Evolutionary conservation across 352 stramenopile species (phyloP), one percentile per base, ranked within the genome.

Genomic region (Pythium monospermum): DNA sequence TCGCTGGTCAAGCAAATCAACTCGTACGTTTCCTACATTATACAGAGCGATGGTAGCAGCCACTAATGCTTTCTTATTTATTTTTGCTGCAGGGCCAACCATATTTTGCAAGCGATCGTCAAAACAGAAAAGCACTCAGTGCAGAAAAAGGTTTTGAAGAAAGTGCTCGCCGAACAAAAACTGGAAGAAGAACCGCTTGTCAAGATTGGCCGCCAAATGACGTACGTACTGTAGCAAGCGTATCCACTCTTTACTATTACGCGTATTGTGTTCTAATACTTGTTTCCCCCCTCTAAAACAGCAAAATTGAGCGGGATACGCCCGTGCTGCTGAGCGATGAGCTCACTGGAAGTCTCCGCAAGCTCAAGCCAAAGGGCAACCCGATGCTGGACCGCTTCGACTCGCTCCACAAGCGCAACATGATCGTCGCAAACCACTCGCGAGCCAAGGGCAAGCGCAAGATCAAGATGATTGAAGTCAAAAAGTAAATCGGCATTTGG

Each of bases 1-100:
- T 49, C 71, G n/a, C 71, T 92, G 32, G 57, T 91, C 53, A 91
- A 91, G 66, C 83, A 94, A 54, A 94, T 94, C 57, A 94, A 94
- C 53, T 63, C 68, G 83, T 93, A 76, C 61, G 72, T 83, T 4
- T 1, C 3, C 15, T 16, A 2, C 4, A 16, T 19, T 13, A 23
- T 6, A 26, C 12, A 13, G 3, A 47, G 25, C 46, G 4, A 53
- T 28, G n/a, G n/a, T n/a, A n/a, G n/a, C n/a, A n/a, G n/a, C n/a
- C n/a, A n/a, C n/a, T n/a, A n/a, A 25, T 45, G 15, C 57, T 25
- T 40, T 51, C 51, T n/a, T 30, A 18, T 58, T 39, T 26, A n/a
- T n/a, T n/a, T n/a, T n/a, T n/a, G n/a, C n/a, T 11, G 31, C 48
- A 91, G 77, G 1, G 76, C 69, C n/a, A 56, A 67, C 18, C 71